Evolutionary conservation across 2,329 filamentous ascomycete species (phyloP).

Genomic region (Stachybotrys echinatus): DNA sequence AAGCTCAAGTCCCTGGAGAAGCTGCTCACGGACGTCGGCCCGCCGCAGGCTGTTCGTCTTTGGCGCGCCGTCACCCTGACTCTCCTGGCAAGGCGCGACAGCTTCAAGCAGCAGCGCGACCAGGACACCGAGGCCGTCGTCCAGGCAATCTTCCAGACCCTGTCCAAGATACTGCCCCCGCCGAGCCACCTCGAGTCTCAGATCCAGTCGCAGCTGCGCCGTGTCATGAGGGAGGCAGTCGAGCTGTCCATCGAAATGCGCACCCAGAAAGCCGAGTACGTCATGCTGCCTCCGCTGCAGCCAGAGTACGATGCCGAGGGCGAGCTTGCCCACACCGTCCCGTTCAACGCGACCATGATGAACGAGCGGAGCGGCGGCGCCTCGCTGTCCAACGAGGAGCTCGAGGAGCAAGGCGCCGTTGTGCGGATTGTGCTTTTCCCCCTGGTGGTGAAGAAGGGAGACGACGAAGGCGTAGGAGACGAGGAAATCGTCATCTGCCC

Average conservation of each 20-base stretch:
- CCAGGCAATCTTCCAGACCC: conserved; percentile 73
- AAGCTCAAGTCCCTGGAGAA: conserved; percentile 97
- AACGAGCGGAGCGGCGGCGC: conserved; percentile 75
- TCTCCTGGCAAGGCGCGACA: conserved; percentile 71
- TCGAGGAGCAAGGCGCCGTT: conserved; percentile 69
- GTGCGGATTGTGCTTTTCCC: conserved; percentile 95
- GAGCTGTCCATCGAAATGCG: conserved; percentile 95
- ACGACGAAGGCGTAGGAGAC: conserved; percentile 80
- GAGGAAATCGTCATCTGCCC: conserved; percentile 95
- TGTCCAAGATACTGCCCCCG: conserved; percentile 81
- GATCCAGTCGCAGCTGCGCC: conserved; percentile 77
- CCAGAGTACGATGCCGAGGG: conserved; percentile 94
- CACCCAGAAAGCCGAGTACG: conserved; percentile 92
- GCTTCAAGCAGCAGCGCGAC: conserved; percentile 78
- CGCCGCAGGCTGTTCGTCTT: conserved; percentile 82
- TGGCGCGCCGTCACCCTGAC: conserved; percentile 96
- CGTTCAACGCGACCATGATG: conserved; percentile 92
- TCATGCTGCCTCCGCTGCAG: conserved; percentile 93
- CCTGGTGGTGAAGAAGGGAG: conserved; percentile 91
- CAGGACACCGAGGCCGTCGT: conserved; percentile 95
- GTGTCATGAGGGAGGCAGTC: conserved; percentile 84
- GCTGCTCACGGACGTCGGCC: conserved; percentile 81
- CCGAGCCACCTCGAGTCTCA: conserved; percentile 75
- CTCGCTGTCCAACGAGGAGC: conserved; percentile 62
- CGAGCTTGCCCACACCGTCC: conserved; percentile 79